A percentile compares a stretch with the other conserved stretches of the same genome.
These are phyloP conservation scores for Suillus subalutaceus DNA, from an alignment of 768 basidiomycete genomes.

Conservation along the genomic window DNA sequence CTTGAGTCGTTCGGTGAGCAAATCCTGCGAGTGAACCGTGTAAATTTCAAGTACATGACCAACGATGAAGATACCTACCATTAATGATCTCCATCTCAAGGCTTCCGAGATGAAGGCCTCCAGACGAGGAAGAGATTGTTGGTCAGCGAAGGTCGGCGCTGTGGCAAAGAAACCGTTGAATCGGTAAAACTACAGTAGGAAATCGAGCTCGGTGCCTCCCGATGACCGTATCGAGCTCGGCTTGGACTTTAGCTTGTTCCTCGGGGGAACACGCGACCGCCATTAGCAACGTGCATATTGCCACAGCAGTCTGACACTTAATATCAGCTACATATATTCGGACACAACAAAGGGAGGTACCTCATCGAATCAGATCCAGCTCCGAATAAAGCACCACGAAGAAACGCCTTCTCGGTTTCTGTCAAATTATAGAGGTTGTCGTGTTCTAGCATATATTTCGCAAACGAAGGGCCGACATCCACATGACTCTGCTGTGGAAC, in stretches of 20 bases:
- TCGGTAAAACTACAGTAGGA: background rate
- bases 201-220: conserved; percentile 24
- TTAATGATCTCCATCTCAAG: conserved; percentile 33
- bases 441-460: conserved; percentile 49
- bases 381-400: conserved; percentile 62
- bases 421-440: conserved; percentile 51
- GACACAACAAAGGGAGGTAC: background rate
- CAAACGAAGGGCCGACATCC: conserved; percentile 38
- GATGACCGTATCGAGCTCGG: conserved; percentile 34
- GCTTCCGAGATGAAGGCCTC: conserved; percentile 21
- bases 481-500: background rate
- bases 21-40: too few species aligned
- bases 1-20: too few species aligned
- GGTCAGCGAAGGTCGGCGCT: conserved; percentile 38
- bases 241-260: conserved; percentile 33
- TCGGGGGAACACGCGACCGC: conserved; percentile 16
- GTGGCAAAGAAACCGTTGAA: background rate
- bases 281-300: conserved; percentile 25
- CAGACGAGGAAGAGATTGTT: background rate
- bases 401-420: conserved; percentile 53
- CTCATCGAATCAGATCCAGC: conserved; percentile 55
- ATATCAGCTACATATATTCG: background rate
- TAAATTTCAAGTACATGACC: too few species aligned
- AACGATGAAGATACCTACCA: too few species aligned
- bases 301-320: conserved; percentile 8